Conservation (phyloP, 2,329 filamentous ascomycete genomes). For the Cordyceps farinosa region DNA sequence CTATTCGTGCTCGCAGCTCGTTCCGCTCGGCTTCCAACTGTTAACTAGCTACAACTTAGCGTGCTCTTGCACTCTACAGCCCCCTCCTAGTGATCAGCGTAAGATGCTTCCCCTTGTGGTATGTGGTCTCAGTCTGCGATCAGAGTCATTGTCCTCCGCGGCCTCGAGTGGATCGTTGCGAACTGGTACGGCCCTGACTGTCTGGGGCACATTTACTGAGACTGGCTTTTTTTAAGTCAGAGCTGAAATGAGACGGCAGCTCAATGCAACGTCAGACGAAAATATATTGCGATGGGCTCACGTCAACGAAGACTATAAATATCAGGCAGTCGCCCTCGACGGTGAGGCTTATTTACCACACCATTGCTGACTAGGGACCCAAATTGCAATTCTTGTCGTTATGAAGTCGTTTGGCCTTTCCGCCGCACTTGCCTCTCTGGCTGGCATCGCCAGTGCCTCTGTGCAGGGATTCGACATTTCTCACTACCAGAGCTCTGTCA, state of each 20-base stretch:
- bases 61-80: not conserved
- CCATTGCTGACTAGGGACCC: not conserved
- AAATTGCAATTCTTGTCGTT: not conserved
- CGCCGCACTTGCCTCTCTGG: not conserved
- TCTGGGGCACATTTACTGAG: not conserved
- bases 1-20: not conserved
- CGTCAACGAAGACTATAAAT: not conserved
- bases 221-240: not conserved
- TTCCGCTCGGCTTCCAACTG: not conserved
- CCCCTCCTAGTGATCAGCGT: not conserved
- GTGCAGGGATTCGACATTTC: slow-evolving; percentile 43
- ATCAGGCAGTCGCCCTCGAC: not conserved
- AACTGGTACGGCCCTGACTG: not conserved
- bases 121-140: not conserved
- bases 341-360: not conserved
- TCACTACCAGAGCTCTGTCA: slow-evolving; percentile 35
- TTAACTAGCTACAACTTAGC: not conserved
- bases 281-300: not conserved
- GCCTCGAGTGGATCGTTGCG: not conserved
- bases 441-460: slow-evolving; percentile 23
- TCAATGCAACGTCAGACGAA: not conserved
- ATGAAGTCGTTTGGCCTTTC: not conserved
- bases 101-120: not conserved
- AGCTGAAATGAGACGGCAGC: not conserved
- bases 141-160: not conserved